phyloP scores from a whole-genome alignment of 805 yeast genomes.

The Candida loeiensis region DNA sequence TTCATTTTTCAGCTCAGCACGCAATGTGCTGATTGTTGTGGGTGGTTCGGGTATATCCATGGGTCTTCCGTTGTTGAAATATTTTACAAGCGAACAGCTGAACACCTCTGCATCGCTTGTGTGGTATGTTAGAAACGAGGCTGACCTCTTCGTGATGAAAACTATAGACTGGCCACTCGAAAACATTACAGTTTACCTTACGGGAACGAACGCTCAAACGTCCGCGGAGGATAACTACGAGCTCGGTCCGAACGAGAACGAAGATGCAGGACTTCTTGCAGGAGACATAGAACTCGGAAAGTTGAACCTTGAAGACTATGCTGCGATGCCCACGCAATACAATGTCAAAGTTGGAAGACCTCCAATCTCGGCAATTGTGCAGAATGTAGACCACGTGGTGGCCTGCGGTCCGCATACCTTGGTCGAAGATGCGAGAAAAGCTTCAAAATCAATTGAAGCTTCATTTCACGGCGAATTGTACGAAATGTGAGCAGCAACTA shows the following conservation, averaged over 20 bases:
- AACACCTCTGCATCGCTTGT: constrained; percentile 33
- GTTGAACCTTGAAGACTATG: constrained; percentile 19
- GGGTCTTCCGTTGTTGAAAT: constrained; percentile 51
- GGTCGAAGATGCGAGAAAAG: constrained; percentile 33
- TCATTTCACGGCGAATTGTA: constrained; percentile 43
- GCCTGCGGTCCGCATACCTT: constrained; percentile 57
- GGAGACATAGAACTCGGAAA: constrained; percentile 17
- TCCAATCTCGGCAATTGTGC: constrained; percentile 29
- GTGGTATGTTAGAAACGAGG: constrained; percentile 51
- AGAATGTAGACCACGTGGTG: constrained; percentile 33
- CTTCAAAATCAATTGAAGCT: constrained; percentile 25
- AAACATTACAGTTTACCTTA: constrained; percentile 10
- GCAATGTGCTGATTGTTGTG: constrained; percentile 50
- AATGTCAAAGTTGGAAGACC: constrained; percentile 42
- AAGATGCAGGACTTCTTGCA: constrained; percentile 17
- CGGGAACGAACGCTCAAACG: constrained; percentile 1
- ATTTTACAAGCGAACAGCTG: constrained; percentile 21
- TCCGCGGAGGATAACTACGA: constrained; percentile 4
- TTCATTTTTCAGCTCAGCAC: constrained; percentile 46
- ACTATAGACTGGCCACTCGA: constrained; percentile 22
- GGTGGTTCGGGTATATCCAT: constrained; percentile 77
- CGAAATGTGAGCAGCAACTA: constrained; percentile 21
- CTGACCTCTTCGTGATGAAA: constrained; percentile 47
- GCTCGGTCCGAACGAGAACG: constrained; percentile 5
- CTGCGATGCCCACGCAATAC: constrained; percentile 11